Evolutionary conservation across 345 rosid genomes (phyloP).

Genomic region (Carallia pectinifolia): DNA sequence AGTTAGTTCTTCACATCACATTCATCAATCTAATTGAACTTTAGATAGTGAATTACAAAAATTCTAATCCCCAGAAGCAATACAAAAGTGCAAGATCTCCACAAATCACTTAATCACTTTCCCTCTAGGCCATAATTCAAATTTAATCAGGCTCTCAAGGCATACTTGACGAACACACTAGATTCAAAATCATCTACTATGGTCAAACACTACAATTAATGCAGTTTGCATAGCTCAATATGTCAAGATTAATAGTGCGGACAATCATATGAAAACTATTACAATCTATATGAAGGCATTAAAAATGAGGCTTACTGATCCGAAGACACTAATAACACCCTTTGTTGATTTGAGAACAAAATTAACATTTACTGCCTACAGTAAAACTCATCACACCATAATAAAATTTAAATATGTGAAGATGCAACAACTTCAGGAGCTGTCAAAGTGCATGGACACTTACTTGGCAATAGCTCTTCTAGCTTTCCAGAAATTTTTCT

Average conservation of each 20-base stretch:
- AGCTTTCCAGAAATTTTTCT: constrained; percentile 90
- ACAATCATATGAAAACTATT: no score
- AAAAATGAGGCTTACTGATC: no score
- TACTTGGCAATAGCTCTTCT: constrained; percentile 86
- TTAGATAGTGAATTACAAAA: not conserved
- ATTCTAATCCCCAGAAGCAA: not conserved
- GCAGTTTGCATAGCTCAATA: not conserved
- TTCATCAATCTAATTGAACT: constrained; percentile 6
- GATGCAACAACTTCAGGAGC: not conserved
- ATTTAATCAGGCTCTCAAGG: not conserved
- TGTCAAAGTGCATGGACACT: constrained; percentile 27
- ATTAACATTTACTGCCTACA: no score
- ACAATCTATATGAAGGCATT: no score
- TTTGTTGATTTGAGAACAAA: no score
- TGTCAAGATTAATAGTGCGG: no score
- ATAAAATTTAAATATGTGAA: constrained; percentile 1
- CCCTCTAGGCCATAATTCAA: not conserved
- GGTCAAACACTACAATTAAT: not conserved
- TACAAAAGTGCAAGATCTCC: not conserved
- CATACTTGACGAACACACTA: not conserved
- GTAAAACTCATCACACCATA: not conserved
- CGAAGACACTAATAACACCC: no score
- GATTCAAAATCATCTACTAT: not conserved
- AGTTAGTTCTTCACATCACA: constrained; percentile 10
- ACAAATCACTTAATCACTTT: not conserved